phyloP scores from a whole-genome alignment of 2,329 filamentous ascomycete genomes.

The Emmonsiellopsis sp. region DNA sequence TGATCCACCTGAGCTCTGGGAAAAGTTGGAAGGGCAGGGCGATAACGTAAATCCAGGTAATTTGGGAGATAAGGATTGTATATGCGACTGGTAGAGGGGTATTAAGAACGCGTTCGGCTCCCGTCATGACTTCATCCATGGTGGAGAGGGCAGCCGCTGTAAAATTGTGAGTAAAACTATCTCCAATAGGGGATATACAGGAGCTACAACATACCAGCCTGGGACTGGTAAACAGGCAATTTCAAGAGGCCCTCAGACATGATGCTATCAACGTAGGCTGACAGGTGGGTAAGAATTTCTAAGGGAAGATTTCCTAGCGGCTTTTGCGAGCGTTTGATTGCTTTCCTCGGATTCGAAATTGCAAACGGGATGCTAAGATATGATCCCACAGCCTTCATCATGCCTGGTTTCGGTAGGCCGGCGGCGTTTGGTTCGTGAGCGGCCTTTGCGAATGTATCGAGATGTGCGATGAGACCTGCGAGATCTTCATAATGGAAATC shows the following conservation, averaged over 20 bases:
- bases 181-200: neutral
- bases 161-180: slow-evolving; percentile 2
- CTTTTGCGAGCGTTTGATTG: slow-evolving; percentile 61
- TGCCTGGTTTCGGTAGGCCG: slow-evolving; percentile 34
- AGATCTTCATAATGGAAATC: slow-evolving; percentile 70
- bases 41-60: slow-evolving; percentile 76
- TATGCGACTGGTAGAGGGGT: slow-evolving; percentile 78
- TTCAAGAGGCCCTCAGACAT: slow-evolving; percentile 33
- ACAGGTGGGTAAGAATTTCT: slow-evolving; percentile 68
- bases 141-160: slow-evolving; percentile 50
- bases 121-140: slow-evolving; percentile 64
- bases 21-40: slow-evolving; percentile 75
- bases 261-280: slow-evolving; percentile 55
- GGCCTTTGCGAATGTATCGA: slow-evolving; percentile 64
- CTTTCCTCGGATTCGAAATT: slow-evolving; percentile 67
- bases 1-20: slow-evolving; percentile 56
- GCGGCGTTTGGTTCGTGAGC: slow-evolving; percentile 39
- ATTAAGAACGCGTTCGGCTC: slow-evolving; percentile 68
- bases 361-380: slow-evolving; percentile 71
- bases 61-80: slow-evolving; percentile 74
- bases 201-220: slow-evolving; percentile 17
- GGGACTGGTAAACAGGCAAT: slow-evolving; percentile 11
- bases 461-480: slow-evolving; percentile 57
- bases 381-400: slow-evolving; percentile 59
- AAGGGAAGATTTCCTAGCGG: slow-evolving; percentile 76